A percentile compares a stretch with the other conserved stretches of the same genome.
These are phyloP conservation scores for Umbilicaria muhlenbergii DNA, from an alignment of 495 filamentous ascomycete genomes.

Conservation along the genomic window DNA sequence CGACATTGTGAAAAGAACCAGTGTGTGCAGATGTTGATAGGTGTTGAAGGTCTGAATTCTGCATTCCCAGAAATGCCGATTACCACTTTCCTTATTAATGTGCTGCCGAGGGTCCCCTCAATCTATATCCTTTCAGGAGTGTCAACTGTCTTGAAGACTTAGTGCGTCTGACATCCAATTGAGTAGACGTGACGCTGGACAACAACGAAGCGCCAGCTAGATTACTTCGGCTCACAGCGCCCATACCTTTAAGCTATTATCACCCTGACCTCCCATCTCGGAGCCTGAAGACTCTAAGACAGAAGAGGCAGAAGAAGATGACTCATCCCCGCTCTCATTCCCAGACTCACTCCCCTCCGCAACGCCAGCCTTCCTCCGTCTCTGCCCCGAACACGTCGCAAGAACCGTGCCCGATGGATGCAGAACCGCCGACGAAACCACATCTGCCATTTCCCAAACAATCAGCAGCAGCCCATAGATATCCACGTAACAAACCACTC, in stretches of 20 bases:
- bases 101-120: no score
- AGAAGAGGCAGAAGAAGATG: conserved; percentile 1
- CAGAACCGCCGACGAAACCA: conserved; percentile 46
- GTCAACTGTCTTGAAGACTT: no score
- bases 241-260: conserved; percentile 57
- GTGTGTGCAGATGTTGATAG: no score
- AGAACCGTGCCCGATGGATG: conserved; percentile 52
- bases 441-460: conserved; percentile 17
- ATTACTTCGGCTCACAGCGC: conserved; percentile 5
- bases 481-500: not conserved
- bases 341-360: conserved; percentile 6
- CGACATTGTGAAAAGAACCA: no score
- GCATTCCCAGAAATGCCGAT: no score
- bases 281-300: not conserved
- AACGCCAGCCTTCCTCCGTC: conserved; percentile 10
- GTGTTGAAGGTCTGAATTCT: no score
- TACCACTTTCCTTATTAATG: no score
- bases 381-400: conserved; percentile 61
- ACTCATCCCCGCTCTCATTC: conserved; percentile 3
- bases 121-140: no score
- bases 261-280: conserved; percentile 14
- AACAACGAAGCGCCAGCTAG: no score
- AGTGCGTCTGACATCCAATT: no score
- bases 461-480: conserved; percentile 7
- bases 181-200: no score